These are phyloP conservation scores for Dactylorhiza incarnata DNA, from an alignment of 106 monocot species.

Conservation along the genomic window DNA sequence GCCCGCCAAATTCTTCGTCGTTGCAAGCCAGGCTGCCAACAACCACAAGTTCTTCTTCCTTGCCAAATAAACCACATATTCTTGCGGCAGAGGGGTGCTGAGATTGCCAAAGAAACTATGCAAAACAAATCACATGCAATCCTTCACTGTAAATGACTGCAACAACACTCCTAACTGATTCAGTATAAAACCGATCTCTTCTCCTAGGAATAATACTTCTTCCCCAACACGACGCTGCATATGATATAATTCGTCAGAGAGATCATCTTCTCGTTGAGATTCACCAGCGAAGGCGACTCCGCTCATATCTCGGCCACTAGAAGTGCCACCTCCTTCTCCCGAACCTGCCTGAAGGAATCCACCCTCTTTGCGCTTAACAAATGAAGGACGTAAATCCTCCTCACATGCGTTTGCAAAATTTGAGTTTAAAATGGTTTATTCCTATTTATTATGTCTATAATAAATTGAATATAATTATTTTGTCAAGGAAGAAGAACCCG, in stretches of 20 bases:
- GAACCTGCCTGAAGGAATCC: background rate
- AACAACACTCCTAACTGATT: background rate
- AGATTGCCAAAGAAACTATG: too few species aligned
- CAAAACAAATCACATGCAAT: background rate
- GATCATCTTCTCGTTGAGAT: background rate
- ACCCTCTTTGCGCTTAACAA: slow-evolving; percentile 8
- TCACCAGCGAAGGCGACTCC: background rate
- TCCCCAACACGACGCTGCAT: slow-evolving; percentile 1
- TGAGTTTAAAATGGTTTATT: too few species aligned
- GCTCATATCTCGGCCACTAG: background rate
- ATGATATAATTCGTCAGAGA: background rate
- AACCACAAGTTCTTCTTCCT: too few species aligned
- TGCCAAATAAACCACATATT: too few species aligned
- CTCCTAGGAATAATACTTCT: background rate
- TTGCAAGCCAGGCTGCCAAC: too few species aligned
- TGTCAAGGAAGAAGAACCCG: too few species aligned
- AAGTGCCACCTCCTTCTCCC: slow-evolving; percentile 10
- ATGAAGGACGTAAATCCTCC: slow-evolving; percentile 14
- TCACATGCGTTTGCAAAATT: background rate
- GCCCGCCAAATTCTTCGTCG: too few species aligned
- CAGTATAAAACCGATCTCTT: background rate
- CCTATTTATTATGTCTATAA: too few species aligned
- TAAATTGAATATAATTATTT: too few species aligned
- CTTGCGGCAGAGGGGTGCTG: too few species aligned
- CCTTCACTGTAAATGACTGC: background rate